phyloP scores from a whole-genome alignment of 352 stramenopile genomes.

The Phytophthora citricola region DNA sequence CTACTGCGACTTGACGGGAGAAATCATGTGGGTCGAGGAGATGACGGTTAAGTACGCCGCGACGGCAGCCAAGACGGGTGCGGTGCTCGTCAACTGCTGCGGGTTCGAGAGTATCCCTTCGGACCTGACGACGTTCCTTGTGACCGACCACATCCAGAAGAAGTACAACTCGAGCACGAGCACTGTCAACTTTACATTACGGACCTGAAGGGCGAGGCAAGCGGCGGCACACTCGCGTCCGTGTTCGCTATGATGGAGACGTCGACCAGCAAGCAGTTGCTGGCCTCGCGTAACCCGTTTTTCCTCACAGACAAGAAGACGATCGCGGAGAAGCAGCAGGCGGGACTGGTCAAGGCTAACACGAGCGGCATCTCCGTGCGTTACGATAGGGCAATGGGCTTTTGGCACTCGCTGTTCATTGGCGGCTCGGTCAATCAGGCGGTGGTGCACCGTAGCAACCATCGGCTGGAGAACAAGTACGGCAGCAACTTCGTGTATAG shows the following conservation, averaged over 20 bases:
- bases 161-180: slow-evolving; percentile 48
- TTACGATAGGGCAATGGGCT: slow-evolving; percentile 75
- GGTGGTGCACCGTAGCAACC: slow-evolving; percentile 81
- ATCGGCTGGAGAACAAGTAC: slow-evolving; percentile 62
- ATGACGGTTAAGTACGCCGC: slow-evolving; percentile 80
- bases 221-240: slow-evolving; percentile 64
- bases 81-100: slow-evolving; percentile 88
- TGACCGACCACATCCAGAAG: slow-evolving; percentile 71
- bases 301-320: slow-evolving; percentile 63
- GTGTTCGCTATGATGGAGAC: slow-evolving; percentile 70
- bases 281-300: slow-evolving; percentile 56
- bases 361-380: slow-evolving; percentile 42
- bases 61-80: slow-evolving; percentile 64
- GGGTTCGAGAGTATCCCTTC: slow-evolving; percentile 92
- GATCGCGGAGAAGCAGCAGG: slow-evolving; percentile 38
- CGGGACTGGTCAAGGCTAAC: slow-evolving; percentile 48
- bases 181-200: slow-evolving; percentile 56
- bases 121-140: slow-evolving; percentile 80
- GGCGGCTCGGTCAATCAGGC: slow-evolving; percentile 83
- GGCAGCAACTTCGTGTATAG: slow-evolving; percentile 69
- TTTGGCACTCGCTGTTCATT: slow-evolving; percentile 78
- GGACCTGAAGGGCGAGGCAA: slow-evolving; percentile 56
- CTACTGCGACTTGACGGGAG: slow-evolving; percentile 93
- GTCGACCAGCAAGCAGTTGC: slow-evolving; percentile 47
- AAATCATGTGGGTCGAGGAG: slow-evolving; percentile 84